Conservation (phyloP, 2,329 filamentous ascomycete species). For the Beauveria sp. region DNA sequence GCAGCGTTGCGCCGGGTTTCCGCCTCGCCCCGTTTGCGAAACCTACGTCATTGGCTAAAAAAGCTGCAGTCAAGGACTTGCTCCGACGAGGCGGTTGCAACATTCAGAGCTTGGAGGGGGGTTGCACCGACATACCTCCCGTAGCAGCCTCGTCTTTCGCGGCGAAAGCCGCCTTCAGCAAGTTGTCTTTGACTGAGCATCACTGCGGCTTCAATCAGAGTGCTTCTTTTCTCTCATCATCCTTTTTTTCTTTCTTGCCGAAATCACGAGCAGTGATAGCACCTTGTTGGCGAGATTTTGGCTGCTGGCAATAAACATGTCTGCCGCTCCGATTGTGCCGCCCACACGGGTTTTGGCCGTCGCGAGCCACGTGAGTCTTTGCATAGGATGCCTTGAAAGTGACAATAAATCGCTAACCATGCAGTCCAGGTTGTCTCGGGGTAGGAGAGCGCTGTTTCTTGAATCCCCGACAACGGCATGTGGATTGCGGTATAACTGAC, state of each 20-base stretch:
- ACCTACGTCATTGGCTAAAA: too few relatives aligned
- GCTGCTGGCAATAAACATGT: background rate
- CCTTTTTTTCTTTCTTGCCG: too few relatives aligned
- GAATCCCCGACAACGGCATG: background rate
- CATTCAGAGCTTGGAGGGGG: too few relatives aligned
- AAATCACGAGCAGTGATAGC: too few relatives aligned
- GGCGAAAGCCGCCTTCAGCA: too few relatives aligned
- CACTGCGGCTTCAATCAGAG: too few relatives aligned
- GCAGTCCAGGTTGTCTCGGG: conserved; percentile 32
- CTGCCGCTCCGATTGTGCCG: conserved; percentile 28
- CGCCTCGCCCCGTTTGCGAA: background rate
- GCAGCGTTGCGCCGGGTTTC: background rate
- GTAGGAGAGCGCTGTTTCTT: conserved; percentile 17
- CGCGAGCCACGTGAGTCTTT: conserved; percentile 78
- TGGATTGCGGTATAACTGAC: background rate
- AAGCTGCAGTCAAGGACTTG: too few relatives aligned
- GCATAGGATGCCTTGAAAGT: background rate
- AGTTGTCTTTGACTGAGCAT: too few relatives aligned
- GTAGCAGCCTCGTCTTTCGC: too few relatives aligned
- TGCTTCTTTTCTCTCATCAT: too few relatives aligned
- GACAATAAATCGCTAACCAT: background rate
- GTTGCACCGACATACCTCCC: too few relatives aligned
- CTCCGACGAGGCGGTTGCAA: too few relatives aligned
- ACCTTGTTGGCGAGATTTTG: background rate
- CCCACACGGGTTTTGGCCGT: conserved; percentile 71